Conservation (phyloP, 345 rosid species). For the Eucalyptus sp. region DNA sequence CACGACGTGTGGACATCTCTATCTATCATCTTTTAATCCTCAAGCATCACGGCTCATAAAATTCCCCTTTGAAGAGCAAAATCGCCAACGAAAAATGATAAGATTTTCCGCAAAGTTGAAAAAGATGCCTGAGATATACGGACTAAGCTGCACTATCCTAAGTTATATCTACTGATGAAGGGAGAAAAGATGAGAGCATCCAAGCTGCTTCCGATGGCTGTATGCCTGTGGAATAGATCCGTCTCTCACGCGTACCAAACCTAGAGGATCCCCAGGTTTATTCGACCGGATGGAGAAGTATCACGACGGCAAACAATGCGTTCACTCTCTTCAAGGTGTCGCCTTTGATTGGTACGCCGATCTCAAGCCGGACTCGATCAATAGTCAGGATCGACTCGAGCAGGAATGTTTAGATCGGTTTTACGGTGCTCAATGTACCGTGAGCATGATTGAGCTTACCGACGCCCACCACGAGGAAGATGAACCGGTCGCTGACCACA, state of each 20-base stretch:
- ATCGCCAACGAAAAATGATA: not conserved
- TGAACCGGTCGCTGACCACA: not conserved
- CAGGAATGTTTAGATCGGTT: not conserved
- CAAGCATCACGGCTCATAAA: no score
- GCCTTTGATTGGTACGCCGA: not conserved
- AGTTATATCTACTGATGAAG: not conserved
- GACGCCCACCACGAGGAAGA: not conserved
- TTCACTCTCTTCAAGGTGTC: not conserved
- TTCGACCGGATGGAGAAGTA: not conserved
- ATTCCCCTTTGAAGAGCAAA: no score
- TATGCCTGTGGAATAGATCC: no score
- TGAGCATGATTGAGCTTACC: not conserved
- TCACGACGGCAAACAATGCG: not conserved
- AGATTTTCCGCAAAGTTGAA: not conserved
- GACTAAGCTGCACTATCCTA: not conserved
- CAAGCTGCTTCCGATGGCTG: not conserved
- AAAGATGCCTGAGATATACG: not conserved
- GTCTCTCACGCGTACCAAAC: not conserved
- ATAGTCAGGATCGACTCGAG: not conserved
- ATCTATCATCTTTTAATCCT: no score
- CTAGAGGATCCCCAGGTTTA: not conserved
- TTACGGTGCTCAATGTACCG: not conserved
- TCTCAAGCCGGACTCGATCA: not conserved
- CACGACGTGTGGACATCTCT: no score
- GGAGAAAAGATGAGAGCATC: not conserved